Evolutionary conservation across 1,284 basidiomycete species (phyloP).

Genomic region (Calocybe gambosa): DNA sequence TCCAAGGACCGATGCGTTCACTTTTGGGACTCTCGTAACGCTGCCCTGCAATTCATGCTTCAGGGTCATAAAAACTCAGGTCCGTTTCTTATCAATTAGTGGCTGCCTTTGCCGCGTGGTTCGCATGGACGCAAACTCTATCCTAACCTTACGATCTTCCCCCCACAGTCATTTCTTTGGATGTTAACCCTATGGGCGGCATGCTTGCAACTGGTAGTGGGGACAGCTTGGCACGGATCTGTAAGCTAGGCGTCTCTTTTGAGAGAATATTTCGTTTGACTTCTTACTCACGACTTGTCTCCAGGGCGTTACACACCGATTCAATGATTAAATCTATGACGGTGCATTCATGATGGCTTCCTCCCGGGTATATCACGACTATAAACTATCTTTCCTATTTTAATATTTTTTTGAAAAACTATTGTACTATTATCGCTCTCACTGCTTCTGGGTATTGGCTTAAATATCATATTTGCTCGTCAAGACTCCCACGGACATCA

Average conservation of each 20-base stretch:
- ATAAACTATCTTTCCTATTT: too few species aligned
- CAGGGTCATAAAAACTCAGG: slow-evolving; percentile 89
- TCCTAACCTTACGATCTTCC: background rate
- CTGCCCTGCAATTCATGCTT: slow-evolving; percentile 75
- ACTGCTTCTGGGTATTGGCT: too few species aligned
- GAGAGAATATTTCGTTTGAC: background rate
- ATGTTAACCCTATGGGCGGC: slow-evolving; percentile 72
- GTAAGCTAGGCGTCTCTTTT: slow-evolving; percentile 31
- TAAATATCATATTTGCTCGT: too few species aligned
- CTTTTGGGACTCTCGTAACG: slow-evolving; percentile 80
- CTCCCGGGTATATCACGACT: background rate
- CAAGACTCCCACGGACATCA: too few species aligned
- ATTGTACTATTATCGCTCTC: too few species aligned
- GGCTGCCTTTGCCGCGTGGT: too few species aligned
- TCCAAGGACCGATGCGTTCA: slow-evolving; percentile 89
- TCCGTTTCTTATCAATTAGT: too few species aligned
- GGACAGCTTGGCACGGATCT: slow-evolving; percentile 79
- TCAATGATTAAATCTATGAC: too few species aligned
- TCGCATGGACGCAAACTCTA: too few species aligned
- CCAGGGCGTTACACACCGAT: slow-evolving; percentile 6
- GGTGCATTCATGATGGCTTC: background rate
- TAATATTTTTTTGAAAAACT: too few species aligned
- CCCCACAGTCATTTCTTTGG: slow-evolving; percentile 75
- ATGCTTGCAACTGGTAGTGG: slow-evolving; percentile 84
- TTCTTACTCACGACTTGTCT: background rate